Percentiles rank a stretch among this genome's conserved stretches.
phyloP scores from a whole-genome alignment of 139 green algal species.

The Chlorella sp. region DNA sequence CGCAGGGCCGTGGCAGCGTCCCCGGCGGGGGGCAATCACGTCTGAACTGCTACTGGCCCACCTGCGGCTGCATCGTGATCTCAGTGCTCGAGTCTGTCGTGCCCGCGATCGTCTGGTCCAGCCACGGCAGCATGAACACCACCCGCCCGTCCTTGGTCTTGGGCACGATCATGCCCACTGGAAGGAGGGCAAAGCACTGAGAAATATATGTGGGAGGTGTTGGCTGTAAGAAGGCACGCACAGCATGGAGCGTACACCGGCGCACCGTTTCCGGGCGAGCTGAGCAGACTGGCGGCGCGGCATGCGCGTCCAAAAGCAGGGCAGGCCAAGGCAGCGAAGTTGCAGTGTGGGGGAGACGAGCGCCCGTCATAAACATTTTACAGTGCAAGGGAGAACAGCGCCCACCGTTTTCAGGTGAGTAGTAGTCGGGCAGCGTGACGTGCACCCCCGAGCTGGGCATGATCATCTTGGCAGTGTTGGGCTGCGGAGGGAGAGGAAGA shows the following conservation, averaged over 20 bases:
- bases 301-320: too few species aligned
- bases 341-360: too few species aligned
- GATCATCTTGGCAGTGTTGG: constrained; percentile 68
- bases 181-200: too few species aligned
- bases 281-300: too few species aligned
- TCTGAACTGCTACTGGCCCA: background rate
- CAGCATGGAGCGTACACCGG: too few species aligned
- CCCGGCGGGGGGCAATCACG: too few species aligned
- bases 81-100: constrained; percentile 72
- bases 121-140: constrained; percentile 97
- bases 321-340: too few species aligned
- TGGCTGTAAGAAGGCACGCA: too few species aligned
- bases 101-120: constrained; percentile 87
- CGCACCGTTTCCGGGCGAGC: too few species aligned
- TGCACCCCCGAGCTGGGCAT: constrained; percentile 86
- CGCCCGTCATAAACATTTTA: background rate
- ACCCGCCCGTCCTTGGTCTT: constrained; percentile 98
- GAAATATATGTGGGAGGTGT: too few species aligned
- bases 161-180: constrained; percentile 94
- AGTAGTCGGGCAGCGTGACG: constrained; percentile 96
- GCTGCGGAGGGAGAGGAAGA: background rate
- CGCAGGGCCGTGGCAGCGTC: too few species aligned
- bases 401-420: constrained; percentile 64
- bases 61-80: constrained; percentile 71
- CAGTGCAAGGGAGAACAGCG: background rate